A percentile compares a stretch with the other conserved stretches of the same genome.
These are phyloP conservation scores for Parascedosporium putredinis DNA, from an alignment of 2,329 filamentous ascomycete genomes.

Conservation along the genomic window DNA sequence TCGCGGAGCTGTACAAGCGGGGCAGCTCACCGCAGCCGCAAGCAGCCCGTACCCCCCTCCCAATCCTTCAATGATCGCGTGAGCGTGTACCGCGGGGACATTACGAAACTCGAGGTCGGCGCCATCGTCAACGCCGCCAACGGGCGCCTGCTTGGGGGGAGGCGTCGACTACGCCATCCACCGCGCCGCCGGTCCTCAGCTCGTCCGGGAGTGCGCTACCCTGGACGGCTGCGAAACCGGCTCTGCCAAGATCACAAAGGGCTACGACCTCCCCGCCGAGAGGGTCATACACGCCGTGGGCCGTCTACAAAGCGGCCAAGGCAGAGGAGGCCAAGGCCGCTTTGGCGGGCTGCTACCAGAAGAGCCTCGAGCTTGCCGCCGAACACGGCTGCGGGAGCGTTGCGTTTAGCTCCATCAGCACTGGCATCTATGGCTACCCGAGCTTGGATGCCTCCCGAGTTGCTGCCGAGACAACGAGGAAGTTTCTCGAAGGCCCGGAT, in stretches of 20 bases:
- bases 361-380: conserved; percentile 62
- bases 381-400: conserved; percentile 56
- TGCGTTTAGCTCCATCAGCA: conserved; percentile 78
- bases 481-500: conserved; percentile 38
- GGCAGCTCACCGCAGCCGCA: conserved; percentile 14
- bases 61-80: conserved; percentile 57
- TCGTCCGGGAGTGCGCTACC: conserved; percentile 60
- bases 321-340: conserved; percentile 33
- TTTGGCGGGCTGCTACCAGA: conserved; percentile 55
- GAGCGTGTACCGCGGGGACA: conserved; percentile 62
- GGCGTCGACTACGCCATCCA: conserved; percentile 89
- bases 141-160: conserved; percentile 65
- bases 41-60: conserved; percentile 23
- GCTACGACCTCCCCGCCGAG: conserved; percentile 63
- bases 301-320: conserved; percentile 49
- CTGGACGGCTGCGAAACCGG: conserved; percentile 68
- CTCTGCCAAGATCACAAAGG: conserved; percentile 70
- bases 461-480: conserved; percentile 50
- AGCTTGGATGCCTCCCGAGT: conserved; percentile 59
- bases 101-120: conserved; percentile 67
- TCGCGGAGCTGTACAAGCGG: conserved; percentile 56
- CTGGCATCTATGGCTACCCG: conserved; percentile 84
- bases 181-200: conserved; percentile 58
- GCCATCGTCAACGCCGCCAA: conserved; percentile 95
- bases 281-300: conserved; percentile 88